phyloP scores from a whole-genome alignment of 345 rosid species.

The Eucalyptus melliodora region DNA sequence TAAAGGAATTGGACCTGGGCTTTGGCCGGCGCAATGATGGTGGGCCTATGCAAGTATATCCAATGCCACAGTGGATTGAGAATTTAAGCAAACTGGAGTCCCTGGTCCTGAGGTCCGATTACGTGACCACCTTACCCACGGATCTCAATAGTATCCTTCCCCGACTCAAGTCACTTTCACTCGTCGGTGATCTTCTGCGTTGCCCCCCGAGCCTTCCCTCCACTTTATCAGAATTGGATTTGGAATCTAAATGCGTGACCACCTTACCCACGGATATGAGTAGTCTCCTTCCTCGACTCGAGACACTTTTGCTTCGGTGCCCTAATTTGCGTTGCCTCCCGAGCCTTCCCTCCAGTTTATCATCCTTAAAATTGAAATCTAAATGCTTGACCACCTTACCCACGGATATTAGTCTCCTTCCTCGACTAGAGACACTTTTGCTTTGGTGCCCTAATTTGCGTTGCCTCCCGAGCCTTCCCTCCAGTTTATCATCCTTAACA shows the following conservation, averaged over 20 bases:
- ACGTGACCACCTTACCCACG: accelerated
- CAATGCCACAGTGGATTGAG: background rate
- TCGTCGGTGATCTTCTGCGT: accelerated
- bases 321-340: too few species aligned
- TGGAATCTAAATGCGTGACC: too few species aligned
- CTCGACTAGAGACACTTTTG: accelerated
- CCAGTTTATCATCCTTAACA: too few species aligned
- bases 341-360: too few species aligned
- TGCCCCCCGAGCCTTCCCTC: too few species aligned
- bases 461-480: background rate
- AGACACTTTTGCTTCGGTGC: accelerated
- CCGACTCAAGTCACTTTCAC: accelerated
- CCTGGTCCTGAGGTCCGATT: too few species aligned
- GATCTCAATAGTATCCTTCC: too few species aligned
- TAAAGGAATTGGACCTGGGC: accelerated
- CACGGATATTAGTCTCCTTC: background rate
- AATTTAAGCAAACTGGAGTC: background rate
- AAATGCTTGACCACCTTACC: too few species aligned
- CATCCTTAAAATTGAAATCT: accelerated
- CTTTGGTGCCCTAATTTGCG: accelerated
- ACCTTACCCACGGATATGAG: too few species aligned
- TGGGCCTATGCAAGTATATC: accelerated
- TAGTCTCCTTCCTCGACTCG: too few species aligned
- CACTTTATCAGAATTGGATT: too few species aligned
- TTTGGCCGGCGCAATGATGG: accelerated